These are phyloP conservation scores for Blumeria hordei DNA, from an alignment of 2,329 filamentous ascomycete genomes.

Conservation along the genomic window DNA sequence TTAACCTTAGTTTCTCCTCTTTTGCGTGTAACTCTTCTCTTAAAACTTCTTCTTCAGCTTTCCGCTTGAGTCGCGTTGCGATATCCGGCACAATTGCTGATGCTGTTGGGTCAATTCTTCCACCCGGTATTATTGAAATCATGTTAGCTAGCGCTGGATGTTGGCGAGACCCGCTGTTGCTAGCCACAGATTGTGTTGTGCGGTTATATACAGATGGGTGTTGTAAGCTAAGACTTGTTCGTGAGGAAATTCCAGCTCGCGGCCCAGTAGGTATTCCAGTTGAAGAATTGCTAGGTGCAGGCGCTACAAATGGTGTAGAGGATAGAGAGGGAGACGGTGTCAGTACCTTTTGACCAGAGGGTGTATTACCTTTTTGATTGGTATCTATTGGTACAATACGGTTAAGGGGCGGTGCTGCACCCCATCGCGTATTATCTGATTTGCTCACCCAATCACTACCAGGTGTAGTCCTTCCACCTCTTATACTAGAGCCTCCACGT, in stretches of 20 bases:
- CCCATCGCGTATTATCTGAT: conserved; percentile 12
- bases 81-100: conserved; percentile 12
- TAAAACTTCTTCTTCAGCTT: conserved; percentile 13
- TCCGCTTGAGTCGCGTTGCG: conserved; percentile 12
- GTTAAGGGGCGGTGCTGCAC: conserved; percentile 9
- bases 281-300: conserved; percentile 13
- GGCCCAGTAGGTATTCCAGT: conserved; percentile 13
- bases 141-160: conserved; percentile 15
- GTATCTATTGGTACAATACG: background rate
- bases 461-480: conserved; percentile 13
- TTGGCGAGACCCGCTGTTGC: conserved; percentile 9
- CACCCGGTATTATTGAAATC: conserved; percentile 13
- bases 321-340: conserved; percentile 11
- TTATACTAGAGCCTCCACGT: conserved; percentile 9
- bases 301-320: conserved; percentile 6
- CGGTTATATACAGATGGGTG: conserved; percentile 10
- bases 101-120: conserved; percentile 13
- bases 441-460: conserved; percentile 9
- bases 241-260: conserved; percentile 11
- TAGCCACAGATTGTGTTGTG: conserved; percentile 2
- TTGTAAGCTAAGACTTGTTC: conserved; percentile 6
- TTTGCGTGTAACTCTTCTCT: conserved; percentile 13
- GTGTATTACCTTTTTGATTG: conserved; percentile 4
- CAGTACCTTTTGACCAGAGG: conserved; percentile 8
- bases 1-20: conserved; percentile 13